A percentile compares a stretch with the other conserved stretches of the same genome.
These are phyloP conservation scores for Scortechinia acanthostroma DNA, from an alignment of 2,329 filamentous ascomycete species.

Conservation along the genomic window DNA sequence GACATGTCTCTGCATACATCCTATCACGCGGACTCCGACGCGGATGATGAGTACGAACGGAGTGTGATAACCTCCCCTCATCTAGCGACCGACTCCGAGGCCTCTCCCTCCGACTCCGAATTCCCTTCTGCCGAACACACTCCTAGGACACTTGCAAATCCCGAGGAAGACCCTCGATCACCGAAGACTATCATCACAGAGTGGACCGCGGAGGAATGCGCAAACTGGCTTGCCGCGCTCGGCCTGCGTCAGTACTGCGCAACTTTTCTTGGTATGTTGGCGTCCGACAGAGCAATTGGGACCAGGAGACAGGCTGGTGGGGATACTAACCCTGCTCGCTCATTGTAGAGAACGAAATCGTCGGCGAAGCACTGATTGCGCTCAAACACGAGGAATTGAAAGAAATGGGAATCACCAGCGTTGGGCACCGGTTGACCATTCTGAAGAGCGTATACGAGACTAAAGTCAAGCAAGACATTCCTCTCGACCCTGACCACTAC, in stretches of 20 bases:
- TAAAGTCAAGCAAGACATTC: constrained; percentile 59
- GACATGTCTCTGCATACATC: constrained; percentile 13
- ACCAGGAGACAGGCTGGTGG: constrained; percentile 1
- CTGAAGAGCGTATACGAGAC: constrained; percentile 63
- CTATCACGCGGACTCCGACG: constrained; percentile 57
- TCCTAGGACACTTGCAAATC: constrained; percentile 48
- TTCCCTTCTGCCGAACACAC: constrained; percentile 53
- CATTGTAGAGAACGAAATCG: constrained; percentile 52
- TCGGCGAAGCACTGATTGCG: constrained; percentile 55
- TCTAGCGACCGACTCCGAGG: constrained; percentile 45
- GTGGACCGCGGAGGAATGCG: constrained; percentile 50
- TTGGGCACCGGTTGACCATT: constrained; percentile 63
- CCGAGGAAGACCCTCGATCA: constrained; percentile 37
- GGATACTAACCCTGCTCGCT: neutral
- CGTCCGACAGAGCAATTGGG: too few relatives aligned
- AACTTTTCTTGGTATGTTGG: constrained; percentile 42
- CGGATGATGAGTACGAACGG: constrained; percentile 60
- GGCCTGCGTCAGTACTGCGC: constrained; percentile 49
- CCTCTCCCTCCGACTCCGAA: constrained; percentile 46
- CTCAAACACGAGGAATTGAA: constrained; percentile 60
- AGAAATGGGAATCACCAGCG: constrained; percentile 60
- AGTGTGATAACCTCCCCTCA: constrained; percentile 48
- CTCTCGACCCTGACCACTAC: constrained; percentile 60
- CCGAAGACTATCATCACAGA: constrained; percentile 36
- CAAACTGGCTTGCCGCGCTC: constrained; percentile 48